Evolutionary conservation across 1,284 basidiomycete species (phyloP).

Genomic region (Ustilago sp.): DNA sequence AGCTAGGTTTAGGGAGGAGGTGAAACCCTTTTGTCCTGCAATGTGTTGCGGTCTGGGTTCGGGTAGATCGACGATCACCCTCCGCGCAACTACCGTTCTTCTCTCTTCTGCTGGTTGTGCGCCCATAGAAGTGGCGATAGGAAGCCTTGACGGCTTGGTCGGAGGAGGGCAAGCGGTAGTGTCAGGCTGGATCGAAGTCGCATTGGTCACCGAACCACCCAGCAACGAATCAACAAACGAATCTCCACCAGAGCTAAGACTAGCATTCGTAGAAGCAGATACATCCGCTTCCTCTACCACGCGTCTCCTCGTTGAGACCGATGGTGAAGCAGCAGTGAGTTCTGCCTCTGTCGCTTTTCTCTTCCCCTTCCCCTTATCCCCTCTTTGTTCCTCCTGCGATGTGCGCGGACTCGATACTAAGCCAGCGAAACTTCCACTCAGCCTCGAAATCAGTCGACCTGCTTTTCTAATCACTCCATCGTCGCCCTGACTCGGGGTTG

Average conservation of each 20-base stretch:
- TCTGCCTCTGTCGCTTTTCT: constrained; percentile 29
- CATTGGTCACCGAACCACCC: constrained; percentile 12
- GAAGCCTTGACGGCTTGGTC: neutral
- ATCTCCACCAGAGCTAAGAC: neutral
- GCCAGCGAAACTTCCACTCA: constrained; percentile 40
- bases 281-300: constrained; percentile 15
- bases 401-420: constrained; percentile 12
- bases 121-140: neutral
- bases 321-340: neutral
- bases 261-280: neutral
- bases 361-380: constrained; percentile 26
- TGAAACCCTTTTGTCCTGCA: neutral
- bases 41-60: too few relatives aligned
- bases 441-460: constrained; percentile 31
- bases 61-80: too few relatives aligned
- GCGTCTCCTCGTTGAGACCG: neutral
- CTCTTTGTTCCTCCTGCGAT: constrained; percentile 8
- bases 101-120: neutral
- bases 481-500: neutral
- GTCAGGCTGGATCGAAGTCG: constrained; percentile 18
- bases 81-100: too few relatives aligned
- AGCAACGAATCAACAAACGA: constrained; percentile 14
- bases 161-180: neutral
- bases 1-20: constrained; percentile 13
- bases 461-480: constrained; percentile 27